These are phyloP conservation scores for Quercus bicolor DNA, from an alignment of 306 rosid species.

Conservation along the genomic window DNA sequence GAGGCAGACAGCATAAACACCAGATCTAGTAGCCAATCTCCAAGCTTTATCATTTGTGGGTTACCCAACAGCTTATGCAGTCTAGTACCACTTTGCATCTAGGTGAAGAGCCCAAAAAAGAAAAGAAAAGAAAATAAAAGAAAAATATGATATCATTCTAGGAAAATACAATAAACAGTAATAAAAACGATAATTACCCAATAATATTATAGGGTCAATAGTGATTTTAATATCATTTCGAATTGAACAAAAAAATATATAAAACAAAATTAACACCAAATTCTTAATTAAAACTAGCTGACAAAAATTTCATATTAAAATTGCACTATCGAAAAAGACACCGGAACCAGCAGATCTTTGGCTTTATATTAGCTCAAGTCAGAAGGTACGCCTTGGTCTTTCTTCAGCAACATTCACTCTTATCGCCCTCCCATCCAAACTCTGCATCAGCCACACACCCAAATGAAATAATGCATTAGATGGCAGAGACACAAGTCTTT, in stretches of 20 bases:
- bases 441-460: conserved; percentile 43
- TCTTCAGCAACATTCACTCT: conserved; percentile 90
- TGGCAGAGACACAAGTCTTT: not conserved
- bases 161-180: not conserved
- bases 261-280: conserved; percentile 5
- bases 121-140: too few species aligned
- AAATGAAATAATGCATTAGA: conserved; percentile 1
- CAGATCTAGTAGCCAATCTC: not conserved
- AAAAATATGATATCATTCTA: too few species aligned
- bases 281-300: conserved; percentile 30
- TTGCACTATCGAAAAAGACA: conserved; percentile 28
- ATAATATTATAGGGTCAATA: conserved; percentile 11
- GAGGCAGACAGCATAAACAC: not conserved
- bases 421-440: conserved; percentile 73
- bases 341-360: conserved; percentile 11
- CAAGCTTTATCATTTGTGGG: not conserved
- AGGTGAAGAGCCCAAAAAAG: too few species aligned
- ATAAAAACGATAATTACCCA: not conserved
- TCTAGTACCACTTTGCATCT: too few species aligned
- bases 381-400: conserved; percentile 67
- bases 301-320: conserved; percentile 30
- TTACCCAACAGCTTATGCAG: too few species aligned
- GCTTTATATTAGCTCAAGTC: conserved; percentile 35
- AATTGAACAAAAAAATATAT: conserved; percentile 10
- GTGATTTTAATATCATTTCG: conserved; percentile 9